These are phyloP conservation scores for Alopecurus myosuroides DNA, from an alignment of 176 grass and related monocot species.

Conservation along the genomic window DNA sequence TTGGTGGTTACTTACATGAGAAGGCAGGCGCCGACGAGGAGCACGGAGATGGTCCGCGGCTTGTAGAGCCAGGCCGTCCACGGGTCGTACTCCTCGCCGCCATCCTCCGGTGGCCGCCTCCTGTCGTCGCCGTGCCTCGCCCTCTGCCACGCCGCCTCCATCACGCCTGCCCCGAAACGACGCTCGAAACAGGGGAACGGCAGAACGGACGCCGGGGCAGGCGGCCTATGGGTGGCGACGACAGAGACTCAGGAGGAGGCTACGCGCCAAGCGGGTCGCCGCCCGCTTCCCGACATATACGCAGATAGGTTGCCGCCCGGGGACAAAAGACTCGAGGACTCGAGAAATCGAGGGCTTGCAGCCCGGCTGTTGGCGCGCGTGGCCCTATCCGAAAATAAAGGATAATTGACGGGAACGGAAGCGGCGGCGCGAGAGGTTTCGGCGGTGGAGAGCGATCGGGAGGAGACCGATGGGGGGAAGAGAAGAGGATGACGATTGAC, in stretches of 20 bases:
- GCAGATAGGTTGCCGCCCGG: not conserved
- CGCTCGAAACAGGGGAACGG: not conserved
- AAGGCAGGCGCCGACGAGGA: constrained; percentile 82
- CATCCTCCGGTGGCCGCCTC: not conserved
- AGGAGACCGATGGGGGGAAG: not conserved
- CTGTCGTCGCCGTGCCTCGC: constrained; percentile 28
- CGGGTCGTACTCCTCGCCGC: constrained; percentile 71
- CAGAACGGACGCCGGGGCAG: not conserved
- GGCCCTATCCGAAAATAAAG: not conserved
- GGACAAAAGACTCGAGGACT: not conserved
- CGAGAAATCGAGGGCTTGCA: not conserved
- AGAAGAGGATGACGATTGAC: not conserved
- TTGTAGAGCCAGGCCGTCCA: constrained; percentile 99
- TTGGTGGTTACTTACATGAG: constrained; percentile 62
- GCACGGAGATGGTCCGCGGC: constrained; percentile 88
- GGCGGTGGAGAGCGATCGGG: not conserved
- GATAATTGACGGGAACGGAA: not conserved
- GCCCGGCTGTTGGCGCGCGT: not conserved
- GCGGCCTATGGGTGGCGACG: not conserved
- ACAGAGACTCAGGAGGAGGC: not conserved
- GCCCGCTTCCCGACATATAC: not conserved
- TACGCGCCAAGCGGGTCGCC: constrained; percentile 8
- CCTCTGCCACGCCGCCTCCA: constrained; percentile 35
- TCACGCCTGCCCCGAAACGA: constrained; percentile 7
- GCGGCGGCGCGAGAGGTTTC: not conserved